These are phyloP conservation scores for Cerioporus squamosus DNA, from an alignment of 1,284 basidiomycete genomes.

Conservation along the genomic window DNA sequence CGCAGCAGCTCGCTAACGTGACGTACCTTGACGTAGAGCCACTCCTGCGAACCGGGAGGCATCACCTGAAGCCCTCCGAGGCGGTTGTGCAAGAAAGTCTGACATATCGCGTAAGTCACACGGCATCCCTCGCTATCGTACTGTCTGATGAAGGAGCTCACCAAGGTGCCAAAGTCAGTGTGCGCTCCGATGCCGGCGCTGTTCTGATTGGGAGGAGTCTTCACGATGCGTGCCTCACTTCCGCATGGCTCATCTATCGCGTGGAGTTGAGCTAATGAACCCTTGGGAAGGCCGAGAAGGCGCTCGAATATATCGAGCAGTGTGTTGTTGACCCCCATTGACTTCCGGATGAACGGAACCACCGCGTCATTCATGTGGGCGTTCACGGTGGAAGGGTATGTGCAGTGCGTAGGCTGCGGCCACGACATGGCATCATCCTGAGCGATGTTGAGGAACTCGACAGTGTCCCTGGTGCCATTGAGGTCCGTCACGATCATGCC, in stretches of 20 bases:
- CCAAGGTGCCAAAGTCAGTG: conserved; percentile 50
- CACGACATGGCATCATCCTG: conserved; percentile 69
- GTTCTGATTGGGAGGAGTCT: conserved; percentile 45
- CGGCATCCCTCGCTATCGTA: not conserved
- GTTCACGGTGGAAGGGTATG: conserved; percentile 58
- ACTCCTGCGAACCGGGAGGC: conserved; percentile 39
- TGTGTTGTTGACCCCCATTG: conserved; percentile 57
- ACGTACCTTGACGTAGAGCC: conserved; percentile 45
- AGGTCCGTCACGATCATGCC: conserved; percentile 68
- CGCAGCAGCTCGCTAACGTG: conserved; percentile 9
- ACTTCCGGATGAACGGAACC: conserved; percentile 61
- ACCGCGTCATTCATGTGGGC: conserved; percentile 54
- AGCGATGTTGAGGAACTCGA: conserved; percentile 70
- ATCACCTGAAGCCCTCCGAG: conserved; percentile 49
- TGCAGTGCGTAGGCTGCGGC: conserved; percentile 52
- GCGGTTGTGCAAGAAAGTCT: conserved; percentile 41
- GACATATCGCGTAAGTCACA: not conserved
- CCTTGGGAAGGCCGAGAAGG: conserved; percentile 56
- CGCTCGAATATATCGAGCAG: conserved; percentile 61
- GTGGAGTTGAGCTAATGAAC: conserved; percentile 54
- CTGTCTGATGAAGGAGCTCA: conserved; percentile 21
- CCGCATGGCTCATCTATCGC: conserved; percentile 51
- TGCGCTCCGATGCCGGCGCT: conserved; percentile 39
- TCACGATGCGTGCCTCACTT: conserved; percentile 64
- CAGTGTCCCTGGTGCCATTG: conserved; percentile 58